phyloP scores from a whole-genome alignment of 768 basidiomycete species.

The Amyloporia xantha region DNA sequence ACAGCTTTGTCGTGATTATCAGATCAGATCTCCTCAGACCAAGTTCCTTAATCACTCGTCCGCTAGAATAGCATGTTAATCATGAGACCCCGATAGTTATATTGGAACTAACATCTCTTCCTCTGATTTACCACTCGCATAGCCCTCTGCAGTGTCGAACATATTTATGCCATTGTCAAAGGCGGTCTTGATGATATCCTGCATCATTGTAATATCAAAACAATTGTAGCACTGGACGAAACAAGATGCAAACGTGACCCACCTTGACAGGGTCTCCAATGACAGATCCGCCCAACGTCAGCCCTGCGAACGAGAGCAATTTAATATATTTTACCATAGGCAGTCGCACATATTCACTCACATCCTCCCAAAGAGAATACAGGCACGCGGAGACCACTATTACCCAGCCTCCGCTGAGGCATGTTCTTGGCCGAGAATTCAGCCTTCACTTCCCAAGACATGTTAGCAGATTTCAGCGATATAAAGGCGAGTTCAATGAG shows the following conservation, averaged over 20 bases:
- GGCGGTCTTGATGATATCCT: slow-evolving; percentile 74
- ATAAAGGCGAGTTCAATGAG: neutral
- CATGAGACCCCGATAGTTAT: neutral
- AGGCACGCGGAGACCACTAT: slow-evolving; percentile 57
- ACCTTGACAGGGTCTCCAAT: slow-evolving; percentile 68
- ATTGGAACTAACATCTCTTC: slow-evolving; percentile 49
- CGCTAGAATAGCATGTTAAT: slow-evolving; percentile 24
- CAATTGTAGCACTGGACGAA: neutral
- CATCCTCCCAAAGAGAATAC: slow-evolving; percentile 66
- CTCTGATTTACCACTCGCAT: slow-evolving; percentile 65
- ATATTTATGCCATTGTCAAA: slow-evolving; percentile 74
- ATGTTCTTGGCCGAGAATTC: slow-evolving; percentile 45
- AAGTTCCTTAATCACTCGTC: slow-evolving; percentile 70
- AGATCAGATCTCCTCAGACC: slow-evolving; percentile 59
- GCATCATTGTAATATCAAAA: neutral
- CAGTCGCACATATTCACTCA: slow-evolving; percentile 17
- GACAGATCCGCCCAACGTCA: slow-evolving; percentile 61
- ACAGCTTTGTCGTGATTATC: slow-evolving; percentile 75
- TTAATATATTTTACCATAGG: neutral
- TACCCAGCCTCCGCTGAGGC: slow-evolving; percentile 52
- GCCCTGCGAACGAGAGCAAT: slow-evolving; percentile 23
- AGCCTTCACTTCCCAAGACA: slow-evolving; percentile 1
- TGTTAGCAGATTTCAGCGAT: neutral
- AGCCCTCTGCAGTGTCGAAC: slow-evolving; percentile 63
- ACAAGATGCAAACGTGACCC: too few species aligned